Evolutionary conservation across 2,329 filamentous ascomycete genomes (phyloP).

Genomic region (Bipolaris cookei): DNA sequence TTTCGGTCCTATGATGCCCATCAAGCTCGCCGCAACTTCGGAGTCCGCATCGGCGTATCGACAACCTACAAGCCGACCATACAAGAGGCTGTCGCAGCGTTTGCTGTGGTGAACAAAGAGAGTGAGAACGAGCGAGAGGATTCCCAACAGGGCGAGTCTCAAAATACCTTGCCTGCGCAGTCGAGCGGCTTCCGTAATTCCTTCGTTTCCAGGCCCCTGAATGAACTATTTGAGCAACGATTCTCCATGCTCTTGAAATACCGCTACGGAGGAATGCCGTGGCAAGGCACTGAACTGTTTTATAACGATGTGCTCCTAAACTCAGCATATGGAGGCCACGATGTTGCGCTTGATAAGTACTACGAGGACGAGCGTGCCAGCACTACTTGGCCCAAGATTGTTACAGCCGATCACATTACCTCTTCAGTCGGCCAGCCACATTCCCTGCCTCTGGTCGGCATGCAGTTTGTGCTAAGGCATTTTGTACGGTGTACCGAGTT

Average conservation of each 20-base stretch:
- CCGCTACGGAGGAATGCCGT: slow-evolving; percentile 63
- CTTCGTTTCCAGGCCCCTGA: slow-evolving; percentile 75
- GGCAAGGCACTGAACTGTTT: slow-evolving; percentile 71
- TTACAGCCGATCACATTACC: slow-evolving; percentile 59
- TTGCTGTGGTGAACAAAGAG: slow-evolving; percentile 51
- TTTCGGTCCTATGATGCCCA: slow-evolving; percentile 54
- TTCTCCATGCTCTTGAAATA: slow-evolving; percentile 69
- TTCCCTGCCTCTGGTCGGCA: slow-evolving; percentile 65
- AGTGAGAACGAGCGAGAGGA: slow-evolving; percentile 35
- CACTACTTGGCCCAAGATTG: slow-evolving; percentile 52
- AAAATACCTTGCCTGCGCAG: slow-evolving; percentile 14
- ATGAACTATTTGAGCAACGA: slow-evolving; percentile 69
- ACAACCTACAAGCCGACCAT: slow-evolving; percentile 73
- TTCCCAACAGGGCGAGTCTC: slow-evolving; percentile 26
- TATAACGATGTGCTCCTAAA: slow-evolving; percentile 57
- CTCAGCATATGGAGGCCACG: slow-evolving; percentile 29
- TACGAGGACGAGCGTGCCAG: slow-evolving; percentile 44
- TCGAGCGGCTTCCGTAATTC: slow-evolving; percentile 58
- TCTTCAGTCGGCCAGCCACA: slow-evolving; percentile 41
- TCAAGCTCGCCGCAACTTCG: slow-evolving; percentile 49
- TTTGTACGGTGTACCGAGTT: slow-evolving; percentile 84
- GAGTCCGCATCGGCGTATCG: slow-evolving; percentile 74
- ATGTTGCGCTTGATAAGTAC: slow-evolving; percentile 50
- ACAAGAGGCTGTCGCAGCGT: slow-evolving; percentile 60
- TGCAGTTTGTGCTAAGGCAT: slow-evolving; percentile 79